phyloP scores from a whole-genome alignment of 352 stramenopile species.

The Phytophthora aleatoria region DNA sequence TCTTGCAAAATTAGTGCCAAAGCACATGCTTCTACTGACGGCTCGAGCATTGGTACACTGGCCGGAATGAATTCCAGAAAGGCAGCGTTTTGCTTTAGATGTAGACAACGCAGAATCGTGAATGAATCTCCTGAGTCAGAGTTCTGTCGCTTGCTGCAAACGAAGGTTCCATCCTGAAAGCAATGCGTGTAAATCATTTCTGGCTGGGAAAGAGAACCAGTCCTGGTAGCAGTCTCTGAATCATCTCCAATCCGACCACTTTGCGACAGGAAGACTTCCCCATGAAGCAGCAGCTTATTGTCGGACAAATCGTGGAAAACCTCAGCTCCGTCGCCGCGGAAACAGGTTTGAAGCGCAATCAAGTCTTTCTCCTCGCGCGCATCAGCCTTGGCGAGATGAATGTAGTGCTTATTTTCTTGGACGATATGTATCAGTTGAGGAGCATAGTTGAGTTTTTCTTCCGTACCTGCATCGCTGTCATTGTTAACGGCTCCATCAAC shows the following conservation, averaged over 20 bases:
- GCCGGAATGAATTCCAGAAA: slow-evolving; percentile 47
- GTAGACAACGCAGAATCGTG: slow-evolving; percentile 24
- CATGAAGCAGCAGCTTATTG: slow-evolving; percentile 41
- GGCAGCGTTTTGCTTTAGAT: slow-evolving; percentile 47
- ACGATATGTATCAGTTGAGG: slow-evolving; percentile 33
- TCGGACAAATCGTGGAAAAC: slow-evolving; percentile 30
- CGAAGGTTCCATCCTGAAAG: slow-evolving; percentile 42
- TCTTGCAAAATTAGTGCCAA: slow-evolving; percentile 37
- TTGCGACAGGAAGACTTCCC: slow-evolving; percentile 31
- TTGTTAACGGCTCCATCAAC: slow-evolving; percentile 6
- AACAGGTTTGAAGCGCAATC: slow-evolving; percentile 39
- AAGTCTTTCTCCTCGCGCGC: slow-evolving; percentile 35
- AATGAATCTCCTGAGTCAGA: slow-evolving; percentile 14
- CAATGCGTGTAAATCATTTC: slow-evolving; percentile 37
- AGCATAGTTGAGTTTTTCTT: slow-evolving; percentile 25
- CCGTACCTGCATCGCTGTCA: slow-evolving; percentile 9
- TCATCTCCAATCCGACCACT: background rate
- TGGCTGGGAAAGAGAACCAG: background rate
- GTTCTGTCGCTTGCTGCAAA: slow-evolving; percentile 30
- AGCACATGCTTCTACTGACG: slow-evolving; percentile 12
- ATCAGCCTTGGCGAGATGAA: slow-evolving; percentile 33
- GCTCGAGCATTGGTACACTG: slow-evolving; percentile 22
- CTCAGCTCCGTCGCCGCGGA: slow-evolving; percentile 28
- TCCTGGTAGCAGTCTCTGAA: background rate
- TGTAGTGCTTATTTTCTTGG: slow-evolving; percentile 38